These are phyloP conservation scores for Eremothecium cymbalariae DNA, from an alignment of 1,139 yeast species.

Conservation along the genomic window DNA sequence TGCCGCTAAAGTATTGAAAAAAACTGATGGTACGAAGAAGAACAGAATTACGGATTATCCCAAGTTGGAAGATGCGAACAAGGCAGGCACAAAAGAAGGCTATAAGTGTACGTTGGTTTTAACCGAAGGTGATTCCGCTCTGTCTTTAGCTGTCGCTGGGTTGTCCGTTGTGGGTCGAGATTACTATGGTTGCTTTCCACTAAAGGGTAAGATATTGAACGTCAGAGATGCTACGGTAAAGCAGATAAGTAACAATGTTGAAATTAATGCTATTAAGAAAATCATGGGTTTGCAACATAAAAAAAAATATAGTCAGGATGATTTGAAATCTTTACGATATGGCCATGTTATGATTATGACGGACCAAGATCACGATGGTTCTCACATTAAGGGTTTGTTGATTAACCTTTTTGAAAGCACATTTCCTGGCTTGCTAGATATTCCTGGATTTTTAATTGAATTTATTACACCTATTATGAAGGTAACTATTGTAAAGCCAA, in stretches of 20 bases:
- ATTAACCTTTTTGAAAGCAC: constrained; percentile 90
- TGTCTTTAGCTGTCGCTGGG: constrained; percentile 88
- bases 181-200: constrained; percentile 89
- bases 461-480: constrained; percentile 96
- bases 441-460: constrained; percentile 89
- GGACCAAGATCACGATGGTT: constrained; percentile 99
- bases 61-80: constrained; percentile 91
- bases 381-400: constrained; percentile 92
- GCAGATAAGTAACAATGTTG: constrained; percentile 85
- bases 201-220: constrained; percentile 88
- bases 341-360: constrained; percentile 99
- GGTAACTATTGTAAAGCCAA: constrained; percentile 68
- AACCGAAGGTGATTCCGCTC: constrained; percentile 97
- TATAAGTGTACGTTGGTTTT: constrained; percentile 84
- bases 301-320: constrained; percentile 54
- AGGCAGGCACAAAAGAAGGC: constrained; percentile 92
- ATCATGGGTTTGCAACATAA: constrained; percentile 95
- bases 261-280: constrained; percentile 90
- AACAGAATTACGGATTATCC: constrained; percentile 82
- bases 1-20: constrained; percentile 80
- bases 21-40: constrained; percentile 83
- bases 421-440: constrained; percentile 84
- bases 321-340: constrained; percentile 69
- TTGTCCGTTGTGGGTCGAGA: constrained; percentile 94
- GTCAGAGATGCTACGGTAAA: constrained; percentile 96